Conservation (phyloP, 257 asterid species). For the Solanum chiquidenum region DNA sequence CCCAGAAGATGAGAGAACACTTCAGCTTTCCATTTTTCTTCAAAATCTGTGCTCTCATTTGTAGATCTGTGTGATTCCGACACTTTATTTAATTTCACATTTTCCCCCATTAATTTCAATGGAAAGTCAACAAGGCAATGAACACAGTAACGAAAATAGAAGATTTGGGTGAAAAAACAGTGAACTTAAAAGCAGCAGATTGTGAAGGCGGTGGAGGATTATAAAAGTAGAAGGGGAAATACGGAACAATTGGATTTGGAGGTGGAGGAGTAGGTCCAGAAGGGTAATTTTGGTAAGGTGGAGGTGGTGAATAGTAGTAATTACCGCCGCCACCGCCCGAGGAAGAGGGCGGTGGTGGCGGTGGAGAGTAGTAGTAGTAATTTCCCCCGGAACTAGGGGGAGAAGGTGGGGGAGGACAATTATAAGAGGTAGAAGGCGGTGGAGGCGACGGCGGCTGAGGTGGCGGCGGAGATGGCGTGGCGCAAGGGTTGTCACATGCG, state of each 20-base stretch:
- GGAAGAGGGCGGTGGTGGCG: slow-evolving; percentile 32
- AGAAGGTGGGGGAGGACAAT: too few species aligned
- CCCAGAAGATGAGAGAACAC: slow-evolving; percentile 8
- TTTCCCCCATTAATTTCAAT: neutral
- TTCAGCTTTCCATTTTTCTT: slow-evolving; percentile 1
- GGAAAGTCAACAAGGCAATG: slow-evolving; percentile 6
- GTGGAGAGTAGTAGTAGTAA: slow-evolving; percentile 39
- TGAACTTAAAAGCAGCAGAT: slow-evolving; percentile 8
- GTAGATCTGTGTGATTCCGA: slow-evolving; percentile 60
- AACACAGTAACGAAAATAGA: slow-evolving; percentile 4
- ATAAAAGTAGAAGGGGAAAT: slow-evolving; percentile 65
- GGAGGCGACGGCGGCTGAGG: slow-evolving; percentile 28
- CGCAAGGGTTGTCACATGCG: slow-evolving; percentile 88
- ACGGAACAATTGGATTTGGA: slow-evolving; percentile 85
- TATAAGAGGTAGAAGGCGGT: slow-evolving; percentile 34
- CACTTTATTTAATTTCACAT: slow-evolving; percentile 23
- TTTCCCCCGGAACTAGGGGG: slow-evolving; percentile 25
- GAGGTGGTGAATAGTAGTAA: slow-evolving; percentile 19
- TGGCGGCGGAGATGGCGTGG: slow-evolving; percentile 62
- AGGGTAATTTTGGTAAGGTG: slow-evolving; percentile 19
- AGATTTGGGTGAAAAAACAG: neutral
- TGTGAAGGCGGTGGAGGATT: slow-evolving; percentile 49
- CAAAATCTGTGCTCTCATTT: neutral
- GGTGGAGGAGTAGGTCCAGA: slow-evolving; percentile 77
- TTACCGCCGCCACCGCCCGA: neutral